A percentile compares a stretch with the other conserved stretches of the same genome.
These are phyloP conservation scores for Pseudopyricularia javanii DNA, from an alignment of 2,329 filamentous ascomycete genomes.

Conservation along the genomic window DNA sequence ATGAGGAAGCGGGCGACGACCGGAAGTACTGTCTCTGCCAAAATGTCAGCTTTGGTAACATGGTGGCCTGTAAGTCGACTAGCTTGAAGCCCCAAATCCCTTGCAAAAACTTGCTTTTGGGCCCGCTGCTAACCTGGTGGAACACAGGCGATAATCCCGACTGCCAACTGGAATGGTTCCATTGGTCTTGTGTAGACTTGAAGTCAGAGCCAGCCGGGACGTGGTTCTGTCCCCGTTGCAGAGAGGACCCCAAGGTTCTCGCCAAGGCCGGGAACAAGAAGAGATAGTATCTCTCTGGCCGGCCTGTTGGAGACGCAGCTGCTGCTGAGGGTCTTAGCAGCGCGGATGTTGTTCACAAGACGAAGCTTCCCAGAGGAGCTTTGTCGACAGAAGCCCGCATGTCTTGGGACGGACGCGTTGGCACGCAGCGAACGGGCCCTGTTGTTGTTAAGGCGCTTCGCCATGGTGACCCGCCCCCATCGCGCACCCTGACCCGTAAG, in stretches of 20 bases:
- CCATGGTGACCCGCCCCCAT: not conserved
- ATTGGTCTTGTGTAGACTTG: constrained; percentile 63
- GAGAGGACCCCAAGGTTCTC: not conserved
- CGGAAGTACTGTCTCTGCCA: constrained; percentile 78
- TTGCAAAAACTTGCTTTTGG: not conserved
- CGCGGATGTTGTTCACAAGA: not conserved
- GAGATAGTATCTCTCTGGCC: constrained; percentile 6
- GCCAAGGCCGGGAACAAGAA: constrained; percentile 20
- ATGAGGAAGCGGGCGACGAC: constrained; percentile 63
- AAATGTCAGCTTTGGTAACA: constrained; percentile 73
- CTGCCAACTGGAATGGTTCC: constrained; percentile 78
- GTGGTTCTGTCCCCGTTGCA: constrained; percentile 55
- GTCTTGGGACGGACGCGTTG: not conserved
- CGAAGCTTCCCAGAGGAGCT: not conserved
- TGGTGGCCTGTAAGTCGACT: constrained; percentile 55
- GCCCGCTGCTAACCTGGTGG: not conserved
- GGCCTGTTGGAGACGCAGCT: not conserved
- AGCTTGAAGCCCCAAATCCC: not conserved
- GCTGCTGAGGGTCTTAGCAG: not conserved
- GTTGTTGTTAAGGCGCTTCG: constrained; percentile 1
- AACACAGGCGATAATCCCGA: constrained; percentile 53
- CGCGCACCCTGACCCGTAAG: not conserved
- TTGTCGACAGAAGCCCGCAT: not conserved
- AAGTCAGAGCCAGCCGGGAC: constrained; percentile 56
- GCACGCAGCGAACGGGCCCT: not conserved